A percentile compares a stretch with the other conserved stretches of the same genome.
phyloP scores from a whole-genome alignment of 345 rosid species.

The Barbarea vulgaris region DNA sequence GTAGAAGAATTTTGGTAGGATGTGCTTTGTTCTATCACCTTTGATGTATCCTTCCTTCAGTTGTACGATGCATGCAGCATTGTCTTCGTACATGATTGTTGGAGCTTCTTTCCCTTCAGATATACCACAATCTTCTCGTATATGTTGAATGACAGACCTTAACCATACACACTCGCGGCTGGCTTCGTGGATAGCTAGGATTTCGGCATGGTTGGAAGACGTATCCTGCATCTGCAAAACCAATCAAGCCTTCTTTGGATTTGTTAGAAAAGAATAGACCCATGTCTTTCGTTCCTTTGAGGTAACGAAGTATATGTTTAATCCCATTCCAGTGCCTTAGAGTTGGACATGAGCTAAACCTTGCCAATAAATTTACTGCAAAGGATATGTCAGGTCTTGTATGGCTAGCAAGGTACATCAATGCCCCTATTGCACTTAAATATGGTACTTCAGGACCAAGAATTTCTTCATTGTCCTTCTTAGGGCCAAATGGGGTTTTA shows the following conservation, averaged over 20 bases:
- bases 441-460: background rate
- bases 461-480: background rate
- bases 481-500: background rate
- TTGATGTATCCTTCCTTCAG: background rate
- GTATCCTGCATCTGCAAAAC: background rate
- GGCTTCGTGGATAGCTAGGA: background rate
- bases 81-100: background rate
- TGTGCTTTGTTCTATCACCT: background rate
- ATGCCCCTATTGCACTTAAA: background rate
- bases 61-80: background rate
- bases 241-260: background rate
- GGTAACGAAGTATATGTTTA: background rate
- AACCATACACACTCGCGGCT: background rate
- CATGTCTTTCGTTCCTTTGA: background rate
- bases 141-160: background rate
- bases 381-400: background rate
- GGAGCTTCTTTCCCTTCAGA: background rate
- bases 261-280: background rate
- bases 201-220: background rate
- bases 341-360: background rate
- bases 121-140: background rate
- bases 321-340: background rate
- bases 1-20: background rate
- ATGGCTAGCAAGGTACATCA: background rate
- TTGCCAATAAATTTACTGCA: background rate